Conservation (phyloP, 2,329 filamentous ascomycete genomes). For the Pseudocercospora fijiensis region DNA sequence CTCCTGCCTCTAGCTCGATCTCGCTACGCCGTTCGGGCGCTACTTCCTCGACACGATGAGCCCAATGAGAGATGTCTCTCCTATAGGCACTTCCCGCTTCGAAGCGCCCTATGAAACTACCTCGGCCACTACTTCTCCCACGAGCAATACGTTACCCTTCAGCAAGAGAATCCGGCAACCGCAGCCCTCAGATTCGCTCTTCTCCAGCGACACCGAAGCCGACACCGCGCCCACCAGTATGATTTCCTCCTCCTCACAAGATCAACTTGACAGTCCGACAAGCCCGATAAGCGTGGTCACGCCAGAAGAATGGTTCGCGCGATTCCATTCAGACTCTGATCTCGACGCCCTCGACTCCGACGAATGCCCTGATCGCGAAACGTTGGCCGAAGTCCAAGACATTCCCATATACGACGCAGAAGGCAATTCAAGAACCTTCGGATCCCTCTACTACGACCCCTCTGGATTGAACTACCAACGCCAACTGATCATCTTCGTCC, state of each 20-base stretch:
- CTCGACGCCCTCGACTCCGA: slow-evolving; percentile 33
- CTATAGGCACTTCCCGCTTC: slow-evolving; percentile 35
- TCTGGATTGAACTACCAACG: slow-evolving; percentile 40
- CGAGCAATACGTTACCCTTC: slow-evolving; percentile 9
- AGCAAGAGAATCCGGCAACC: slow-evolving; percentile 18
- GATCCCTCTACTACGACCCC: slow-evolving; percentile 58
- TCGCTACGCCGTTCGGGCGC: neutral
- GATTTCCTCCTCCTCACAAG: slow-evolving; percentile 8
- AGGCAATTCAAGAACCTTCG: slow-evolving; percentile 61
- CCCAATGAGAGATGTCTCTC: slow-evolving; percentile 28
- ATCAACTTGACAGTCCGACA: slow-evolving; percentile 6
- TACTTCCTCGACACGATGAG: slow-evolving; percentile 4
- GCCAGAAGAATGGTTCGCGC: slow-evolving; percentile 39
- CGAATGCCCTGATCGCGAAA: slow-evolving; percentile 37
- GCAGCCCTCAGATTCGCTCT: slow-evolving; percentile 22
- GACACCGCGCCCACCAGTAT: slow-evolving; percentile 24
- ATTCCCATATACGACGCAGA: slow-evolving; percentile 59
- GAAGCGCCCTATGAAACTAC: slow-evolving; percentile 29
- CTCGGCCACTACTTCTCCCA: slow-evolving; percentile 22
- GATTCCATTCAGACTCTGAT: slow-evolving; percentile 36
- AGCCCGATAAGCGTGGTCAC: slow-evolving; percentile 12
- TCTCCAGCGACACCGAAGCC: slow-evolving; percentile 18
- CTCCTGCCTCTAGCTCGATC: neutral
- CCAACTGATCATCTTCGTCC: slow-evolving; percentile 43
- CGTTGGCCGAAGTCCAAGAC: slow-evolving; percentile 36